Base-by-base conservation (phyloP, 176 grass and related monocot genomes). In the Carex kokanica region DNA sequence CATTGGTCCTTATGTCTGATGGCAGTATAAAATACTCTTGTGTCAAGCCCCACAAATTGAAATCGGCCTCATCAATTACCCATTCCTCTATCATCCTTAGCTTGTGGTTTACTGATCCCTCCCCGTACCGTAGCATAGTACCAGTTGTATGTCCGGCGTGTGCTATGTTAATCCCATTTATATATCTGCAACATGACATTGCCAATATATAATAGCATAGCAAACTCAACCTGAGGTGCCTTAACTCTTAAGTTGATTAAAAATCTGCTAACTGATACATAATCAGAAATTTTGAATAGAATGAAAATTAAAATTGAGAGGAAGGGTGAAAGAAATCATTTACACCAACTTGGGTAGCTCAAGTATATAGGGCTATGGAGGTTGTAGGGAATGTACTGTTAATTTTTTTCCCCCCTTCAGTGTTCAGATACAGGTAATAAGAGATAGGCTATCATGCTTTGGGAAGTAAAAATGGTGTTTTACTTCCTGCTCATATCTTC, bases 101-200 rank as follows among this genome's bases (percentile, higher is more conserved):
- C 87, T 95, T 99, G 91, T 99, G 93, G 85, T 99, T 99, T 61
- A 95, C 91, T 11, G 93, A 95, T 0, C 96, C 96, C 85, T 99
- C 96, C 47, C 93, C 96, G 71, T 99, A 99, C 0, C 93, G 88
- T 87, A 93, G 93, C 52, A 95, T 88, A 51, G 93, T 99, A 83
- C 94, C 83, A 80, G 70, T 29, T 63, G 96, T 99, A 59, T 34
- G 78, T 5, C 96, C 96, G n/a, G 88, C 96, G 54, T 99, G 93
- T 63, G 96, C 91, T 84, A 99, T 89, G 84, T 91, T 99, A 85
- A 95, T 80, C 85, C 96, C 91, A 31, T 93, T 86, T 88, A 95
- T 89, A 79, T 70, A 65, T 65, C 80, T 82, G 80, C 23, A 82
- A 32, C 47, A 32, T 31, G 55, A 18, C 14, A 55, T 78, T 34